A percentile compares a stretch with the other conserved stretches of the same genome.
Evolutionary conservation across 805 yeast species (phyloP).

Genomic region (Wilhelminamyces savonicus): DNA sequence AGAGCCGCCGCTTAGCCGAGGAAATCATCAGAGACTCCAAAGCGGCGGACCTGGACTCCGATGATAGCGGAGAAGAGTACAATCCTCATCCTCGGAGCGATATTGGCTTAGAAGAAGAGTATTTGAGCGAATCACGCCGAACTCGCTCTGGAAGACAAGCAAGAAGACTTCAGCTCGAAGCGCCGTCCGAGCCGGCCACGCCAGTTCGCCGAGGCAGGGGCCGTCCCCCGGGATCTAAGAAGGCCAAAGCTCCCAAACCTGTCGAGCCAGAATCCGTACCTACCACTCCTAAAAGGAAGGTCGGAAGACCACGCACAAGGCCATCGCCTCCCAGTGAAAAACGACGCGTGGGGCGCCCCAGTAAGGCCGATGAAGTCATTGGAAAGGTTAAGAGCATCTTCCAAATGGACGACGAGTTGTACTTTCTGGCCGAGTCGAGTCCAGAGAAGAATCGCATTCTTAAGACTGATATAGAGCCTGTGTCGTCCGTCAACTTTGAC

Average conservation of each 20-base stretch:
- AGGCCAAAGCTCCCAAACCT: slow-evolving; percentile 10
- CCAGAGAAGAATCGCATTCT: neutral
- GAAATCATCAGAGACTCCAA: slow-evolving; percentile 20
- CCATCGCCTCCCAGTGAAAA: slow-evolving; percentile 1
- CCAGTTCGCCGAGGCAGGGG: slow-evolving; percentile 1
- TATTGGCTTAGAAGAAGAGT: slow-evolving; percentile 14
- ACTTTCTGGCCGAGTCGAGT: slow-evolving; percentile 9
- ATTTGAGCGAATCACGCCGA: too few relatives aligned
- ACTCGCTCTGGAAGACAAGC: too few relatives aligned
- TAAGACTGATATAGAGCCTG: slow-evolving; percentile 1
- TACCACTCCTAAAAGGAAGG: slow-evolving; percentile 1
- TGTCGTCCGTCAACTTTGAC: slow-evolving; percentile 9
- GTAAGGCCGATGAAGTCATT: slow-evolving; percentile 17
- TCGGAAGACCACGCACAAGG: neutral
- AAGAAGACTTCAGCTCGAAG: slow-evolving; percentile 9
- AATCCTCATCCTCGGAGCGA: slow-evolving; percentile 11
- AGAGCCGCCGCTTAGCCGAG: slow-evolving; percentile 43
- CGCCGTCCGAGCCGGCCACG: neutral
- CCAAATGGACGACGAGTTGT: slow-evolving; percentile 24
- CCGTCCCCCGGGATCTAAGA: slow-evolving; percentile 4
- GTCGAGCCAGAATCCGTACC: slow-evolving; percentile 3
- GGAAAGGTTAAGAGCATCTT: slow-evolving; percentile 29
- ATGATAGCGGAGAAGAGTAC: slow-evolving; percentile 7
- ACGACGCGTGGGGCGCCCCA: slow-evolving; percentile 20
- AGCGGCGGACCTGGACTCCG: slow-evolving; percentile 3